Evolutionary conservation across 2,329 filamentous ascomycete species (phyloP).

Genomic region (Pyrenophora tritici-repentis): DNA sequence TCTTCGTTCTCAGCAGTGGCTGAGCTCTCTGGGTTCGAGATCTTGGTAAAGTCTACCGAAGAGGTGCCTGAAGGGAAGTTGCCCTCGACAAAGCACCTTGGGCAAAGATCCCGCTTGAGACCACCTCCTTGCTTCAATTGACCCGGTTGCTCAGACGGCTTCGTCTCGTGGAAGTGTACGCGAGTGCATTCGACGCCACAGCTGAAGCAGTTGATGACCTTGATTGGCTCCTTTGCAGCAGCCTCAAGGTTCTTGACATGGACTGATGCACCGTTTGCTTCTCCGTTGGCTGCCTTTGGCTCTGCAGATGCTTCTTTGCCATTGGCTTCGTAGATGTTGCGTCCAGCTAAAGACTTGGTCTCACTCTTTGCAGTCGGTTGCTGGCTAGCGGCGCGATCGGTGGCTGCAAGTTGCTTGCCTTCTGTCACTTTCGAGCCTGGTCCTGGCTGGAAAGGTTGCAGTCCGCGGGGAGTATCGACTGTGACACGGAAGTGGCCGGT

Average conservation of each 20-base stretch:
- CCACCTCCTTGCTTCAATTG: slow-evolving; percentile 60
- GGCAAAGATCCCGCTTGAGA: slow-evolving; percentile 84
- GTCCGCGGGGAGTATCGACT: slow-evolving; percentile 89
- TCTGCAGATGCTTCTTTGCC: slow-evolving; percentile 79
- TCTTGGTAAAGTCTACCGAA: slow-evolving; percentile 80
- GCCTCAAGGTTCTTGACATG: slow-evolving; percentile 68
- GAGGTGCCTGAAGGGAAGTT: slow-evolving; percentile 80
- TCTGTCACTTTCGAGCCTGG: slow-evolving; percentile 68
- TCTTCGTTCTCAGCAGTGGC: slow-evolving; percentile 80
- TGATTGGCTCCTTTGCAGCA: slow-evolving; percentile 65
- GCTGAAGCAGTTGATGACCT: slow-evolving; percentile 79
- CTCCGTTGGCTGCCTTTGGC: slow-evolving; percentile 62
- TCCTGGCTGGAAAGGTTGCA: slow-evolving; percentile 93
- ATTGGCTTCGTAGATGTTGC: slow-evolving; percentile 93
- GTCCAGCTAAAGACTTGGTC: slow-evolving; percentile 87
- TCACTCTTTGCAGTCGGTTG: slow-evolving; percentile 74
- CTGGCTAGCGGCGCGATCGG: slow-evolving; percentile 71
- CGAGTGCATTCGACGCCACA: slow-evolving; percentile 89
- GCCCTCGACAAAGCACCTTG: slow-evolving; percentile 84
- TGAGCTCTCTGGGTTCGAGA: slow-evolving; percentile 85
- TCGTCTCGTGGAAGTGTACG: slow-evolving; percentile 72
- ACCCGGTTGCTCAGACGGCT: slow-evolving; percentile 56
- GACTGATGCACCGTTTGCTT: slow-evolving; percentile 70
- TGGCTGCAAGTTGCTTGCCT: slow-evolving; percentile 67
- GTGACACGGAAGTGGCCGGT: slow-evolving; percentile 97